These are phyloP conservation scores for Neurospora sp. DNA, from an alignment of 495 filamentous ascomycete species.

Conservation along the genomic window DNA sequence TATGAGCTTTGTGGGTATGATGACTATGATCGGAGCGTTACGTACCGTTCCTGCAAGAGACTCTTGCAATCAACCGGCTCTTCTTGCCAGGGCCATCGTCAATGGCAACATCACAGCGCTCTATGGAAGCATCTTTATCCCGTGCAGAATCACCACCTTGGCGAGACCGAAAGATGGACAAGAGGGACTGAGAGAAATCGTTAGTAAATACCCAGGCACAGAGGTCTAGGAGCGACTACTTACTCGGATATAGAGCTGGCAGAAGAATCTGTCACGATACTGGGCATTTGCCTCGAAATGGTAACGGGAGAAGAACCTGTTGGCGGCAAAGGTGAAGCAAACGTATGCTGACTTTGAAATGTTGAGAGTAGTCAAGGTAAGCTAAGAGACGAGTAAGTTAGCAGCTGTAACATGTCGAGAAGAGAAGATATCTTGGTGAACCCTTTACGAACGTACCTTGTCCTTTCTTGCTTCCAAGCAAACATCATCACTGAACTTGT, in stretches of 20 bases:
- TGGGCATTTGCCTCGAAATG: slow-evolving; percentile 42
- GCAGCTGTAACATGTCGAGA: neutral
- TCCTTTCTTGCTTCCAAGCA: slow-evolving; percentile 73
- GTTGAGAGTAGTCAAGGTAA: slow-evolving; percentile 77
- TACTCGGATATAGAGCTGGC: slow-evolving; percentile 36
- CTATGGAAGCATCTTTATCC: slow-evolving; percentile 60
- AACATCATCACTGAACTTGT: slow-evolving; percentile 87
- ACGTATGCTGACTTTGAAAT: slow-evolving; percentile 89
- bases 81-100: slow-evolving; percentile 64
- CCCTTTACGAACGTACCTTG: slow-evolving; percentile 39
- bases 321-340: slow-evolving; percentile 62
- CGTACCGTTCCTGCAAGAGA: slow-evolving; percentile 77
- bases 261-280: slow-evolving; percentile 40
- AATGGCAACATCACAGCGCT: slow-evolving; percentile 77
- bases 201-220: slow-evolving; percentile 4
- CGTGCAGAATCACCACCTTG: slow-evolving; percentile 24
- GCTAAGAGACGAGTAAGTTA: slow-evolving; percentile 31
- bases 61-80: slow-evolving; percentile 71
- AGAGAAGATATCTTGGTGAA: neutral
- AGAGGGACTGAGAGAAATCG: slow-evolving; percentile 24
- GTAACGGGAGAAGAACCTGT: slow-evolving; percentile 77
- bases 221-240: neutral
- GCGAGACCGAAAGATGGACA: slow-evolving; percentile 35
- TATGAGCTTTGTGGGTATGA: neutral
- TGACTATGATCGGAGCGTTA: neutral